These are phyloP conservation scores for Plasmodium cynomolgi DNA, from an alignment of 169 alveolate genomes.

Conservation along the genomic window DNA sequence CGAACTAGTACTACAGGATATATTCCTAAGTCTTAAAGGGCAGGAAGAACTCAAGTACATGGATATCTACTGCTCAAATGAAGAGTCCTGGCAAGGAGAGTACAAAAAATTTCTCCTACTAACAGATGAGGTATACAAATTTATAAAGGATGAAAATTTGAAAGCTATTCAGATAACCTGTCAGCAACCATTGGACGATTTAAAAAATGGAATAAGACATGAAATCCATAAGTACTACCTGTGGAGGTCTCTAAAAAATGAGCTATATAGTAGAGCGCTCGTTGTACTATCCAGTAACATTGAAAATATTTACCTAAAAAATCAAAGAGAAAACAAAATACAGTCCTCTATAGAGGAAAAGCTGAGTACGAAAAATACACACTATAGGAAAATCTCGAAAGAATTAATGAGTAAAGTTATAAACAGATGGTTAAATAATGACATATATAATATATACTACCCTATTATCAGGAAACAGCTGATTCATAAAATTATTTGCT, in stretches of 20 bases:
- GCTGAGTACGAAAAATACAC: slow-evolving; percentile 15
- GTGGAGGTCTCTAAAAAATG: slow-evolving; percentile 68
- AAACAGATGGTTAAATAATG: slow-evolving; percentile 74
- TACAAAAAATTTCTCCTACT: slow-evolving; percentile 67
- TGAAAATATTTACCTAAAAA: slow-evolving; percentile 73
- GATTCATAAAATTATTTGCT: slow-evolving; percentile 53
- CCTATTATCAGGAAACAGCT: slow-evolving; percentile 71
- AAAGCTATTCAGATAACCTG: slow-evolving; percentile 75
- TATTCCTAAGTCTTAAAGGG: slow-evolving; percentile 48
- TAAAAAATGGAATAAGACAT: slow-evolving; percentile 59
- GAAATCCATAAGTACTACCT: slow-evolving; percentile 66
- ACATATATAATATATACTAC: slow-evolving; percentile 53
- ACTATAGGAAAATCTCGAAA: slow-evolving; percentile 60
- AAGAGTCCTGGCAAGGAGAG: slow-evolving; percentile 69
- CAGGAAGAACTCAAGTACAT: slow-evolving; percentile 75
- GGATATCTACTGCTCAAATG: slow-evolving; percentile 76
- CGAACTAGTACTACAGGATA: slow-evolving; percentile 72
- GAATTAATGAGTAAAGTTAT: slow-evolving; percentile 77
- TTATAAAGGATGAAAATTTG: slow-evolving; percentile 72
- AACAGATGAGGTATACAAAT: slow-evolving; percentile 59
- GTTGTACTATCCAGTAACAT: slow-evolving; percentile 70
- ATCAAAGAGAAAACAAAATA: slow-evolving; percentile 72
- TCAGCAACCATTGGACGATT: slow-evolving; percentile 73
- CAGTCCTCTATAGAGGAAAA: slow-evolving; percentile 49
- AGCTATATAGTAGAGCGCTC: slow-evolving; percentile 64